Percentiles rank a stretch among this genome's conserved stretches.
These are phyloP conservation scores for Mrakia blollopis DNA, from an alignment of 768 basidiomycete species.

Conservation along the genomic window DNA sequence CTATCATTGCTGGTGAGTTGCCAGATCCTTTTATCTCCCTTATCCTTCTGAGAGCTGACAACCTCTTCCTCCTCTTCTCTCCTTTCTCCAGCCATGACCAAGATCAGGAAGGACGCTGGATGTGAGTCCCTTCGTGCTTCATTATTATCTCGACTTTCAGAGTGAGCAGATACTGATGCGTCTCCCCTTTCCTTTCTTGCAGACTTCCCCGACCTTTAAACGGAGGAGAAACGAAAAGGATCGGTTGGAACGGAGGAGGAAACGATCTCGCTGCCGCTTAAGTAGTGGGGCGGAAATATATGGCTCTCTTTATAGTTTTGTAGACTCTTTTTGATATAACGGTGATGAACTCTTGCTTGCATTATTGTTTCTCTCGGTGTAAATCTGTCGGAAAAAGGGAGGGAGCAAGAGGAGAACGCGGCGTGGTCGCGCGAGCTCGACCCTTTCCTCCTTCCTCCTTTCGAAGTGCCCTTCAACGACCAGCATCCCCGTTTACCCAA, in stretches of 20 bases:
- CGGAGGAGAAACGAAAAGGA: not conserved
- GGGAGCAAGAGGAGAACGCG: not conserved
- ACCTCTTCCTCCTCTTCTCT: conserved; percentile 4
- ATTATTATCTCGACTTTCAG: not conserved
- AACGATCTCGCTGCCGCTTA: not conserved
- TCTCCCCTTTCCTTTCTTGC: not conserved
- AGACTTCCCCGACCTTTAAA: conserved; percentile 16
- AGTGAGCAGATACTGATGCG: not conserved
- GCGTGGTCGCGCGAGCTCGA: not conserved
- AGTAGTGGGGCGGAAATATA: not conserved
- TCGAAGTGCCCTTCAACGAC: not conserved
- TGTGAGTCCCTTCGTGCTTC: conserved; percentile 9
- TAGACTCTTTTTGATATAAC: not conserved
- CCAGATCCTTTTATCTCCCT: not conserved
- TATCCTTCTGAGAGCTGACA: not conserved
- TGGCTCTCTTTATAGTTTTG: not conserved
- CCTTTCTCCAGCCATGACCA: conserved; percentile 71
- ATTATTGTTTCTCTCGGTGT: too few species aligned
- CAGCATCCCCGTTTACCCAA: not conserved
- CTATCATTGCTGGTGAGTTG: conserved; percentile 70
- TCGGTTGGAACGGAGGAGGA: too few species aligned
- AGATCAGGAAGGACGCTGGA: conserved; percentile 66
- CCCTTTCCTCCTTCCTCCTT: not conserved
- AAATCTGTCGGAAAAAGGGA: not conserved
- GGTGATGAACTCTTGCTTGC: not conserved